Conservation (phyloP, 495 filamentous ascomycete species). For the Aspergillus ostianus region DNA sequence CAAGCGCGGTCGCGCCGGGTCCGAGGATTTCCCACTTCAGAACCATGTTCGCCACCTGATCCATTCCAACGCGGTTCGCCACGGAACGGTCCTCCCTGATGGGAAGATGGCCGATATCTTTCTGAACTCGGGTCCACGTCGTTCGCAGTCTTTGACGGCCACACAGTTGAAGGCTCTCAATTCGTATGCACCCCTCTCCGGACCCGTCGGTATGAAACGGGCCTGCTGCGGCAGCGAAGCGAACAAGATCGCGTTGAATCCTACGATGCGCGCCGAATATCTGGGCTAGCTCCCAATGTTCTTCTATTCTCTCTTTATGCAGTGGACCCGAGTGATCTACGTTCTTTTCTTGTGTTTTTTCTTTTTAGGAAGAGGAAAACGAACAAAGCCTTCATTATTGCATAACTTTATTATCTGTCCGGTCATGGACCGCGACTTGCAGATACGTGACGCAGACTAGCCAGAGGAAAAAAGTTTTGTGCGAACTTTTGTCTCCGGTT, state of each 20-base stretch:
- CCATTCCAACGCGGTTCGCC: slow-evolving; percentile 28
- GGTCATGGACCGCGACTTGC: slow-evolving; percentile 18
- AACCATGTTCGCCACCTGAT: slow-evolving; percentile 67
- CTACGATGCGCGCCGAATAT: slow-evolving; percentile 37
- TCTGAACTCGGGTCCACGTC: slow-evolving; percentile 23
- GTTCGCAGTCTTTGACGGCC: slow-evolving; percentile 9
- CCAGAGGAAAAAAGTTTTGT: slow-evolving; percentile 24
- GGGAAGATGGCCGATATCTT: slow-evolving; percentile 42
- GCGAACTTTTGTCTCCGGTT: slow-evolving; percentile 18
- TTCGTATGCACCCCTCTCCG: slow-evolving; percentile 31
- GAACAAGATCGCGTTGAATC: slow-evolving; percentile 39
- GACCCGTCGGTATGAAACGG: slow-evolving; percentile 45
- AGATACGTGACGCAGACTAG: slow-evolving; percentile 18
- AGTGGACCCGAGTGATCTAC: slow-evolving; percentile 6
- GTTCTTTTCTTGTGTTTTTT: too few relatives aligned
- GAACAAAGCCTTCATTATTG: slow-evolving; percentile 12
- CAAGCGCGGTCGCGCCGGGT: slow-evolving; percentile 71
- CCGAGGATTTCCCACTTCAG: slow-evolving; percentile 66
- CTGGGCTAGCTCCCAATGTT: slow-evolving; percentile 27
- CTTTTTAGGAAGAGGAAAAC: slow-evolving; percentile 24
- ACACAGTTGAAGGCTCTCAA: slow-evolving; percentile 22
- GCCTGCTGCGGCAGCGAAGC: slow-evolving; percentile 49
- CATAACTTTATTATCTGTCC: slow-evolving; percentile 13
- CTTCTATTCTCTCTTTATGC: slow-evolving; percentile 16
- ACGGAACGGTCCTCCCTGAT: slow-evolving; percentile 38